Base-by-base conservation (phyloP, 2,329 filamentous ascomycete species). In the Ambrosiella xylebori region DNA sequence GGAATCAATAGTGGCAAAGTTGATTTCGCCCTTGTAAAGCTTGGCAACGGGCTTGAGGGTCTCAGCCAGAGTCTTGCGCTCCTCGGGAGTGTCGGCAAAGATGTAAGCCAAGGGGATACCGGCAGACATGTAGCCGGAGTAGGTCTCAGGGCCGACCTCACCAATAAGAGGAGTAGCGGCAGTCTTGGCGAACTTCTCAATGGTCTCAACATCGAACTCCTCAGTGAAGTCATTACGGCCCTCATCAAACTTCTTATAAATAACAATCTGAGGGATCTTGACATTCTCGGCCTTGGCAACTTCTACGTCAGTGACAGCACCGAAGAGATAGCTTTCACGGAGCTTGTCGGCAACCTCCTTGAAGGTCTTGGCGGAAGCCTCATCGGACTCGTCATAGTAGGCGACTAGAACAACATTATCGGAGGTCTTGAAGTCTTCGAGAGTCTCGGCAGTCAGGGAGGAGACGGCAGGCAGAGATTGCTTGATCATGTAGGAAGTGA, bases 231-330 rank as follows among this genome's bases (percentile, higher is more conserved):
- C 76, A 66, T 82, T 81, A 81, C 95, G 96, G 75, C 90, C 89
- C 76, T 97, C 91, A 68, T 98, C 93, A 67, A 97, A 98, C 61
- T 84, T 79, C 81, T 98, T 97, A 85, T 97, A 97, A 61, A 98
- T 81, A 63, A 96, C 87, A 63, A 98, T 76, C 59, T 86, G 83
- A 63, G 93, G 93, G 67, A 85, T 81, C 70, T 84, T 85, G 70
- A 95, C 88, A 65, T 86, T 90, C 76, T 95, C 93, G 54, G 86
- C 84, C 79, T 95, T 84, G 66, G 93, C 89, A 64, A 97, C 75
- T 59, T 78, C 81, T 62, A 84, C 84, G 68, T 97, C 93, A 70
- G 79, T 88, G 71, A 85, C 86, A 62, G 86, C 84, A 67, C 88
- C 93, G 70, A 98, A 98, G 65, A 95, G 85, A 77, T 88, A 96